Percentiles rank a stretch among this genome's conserved stretches.
These are phyloP conservation scores for Ceriops decandra DNA, from an alignment of 345 rosid genomes.

Conservation along the genomic window DNA sequence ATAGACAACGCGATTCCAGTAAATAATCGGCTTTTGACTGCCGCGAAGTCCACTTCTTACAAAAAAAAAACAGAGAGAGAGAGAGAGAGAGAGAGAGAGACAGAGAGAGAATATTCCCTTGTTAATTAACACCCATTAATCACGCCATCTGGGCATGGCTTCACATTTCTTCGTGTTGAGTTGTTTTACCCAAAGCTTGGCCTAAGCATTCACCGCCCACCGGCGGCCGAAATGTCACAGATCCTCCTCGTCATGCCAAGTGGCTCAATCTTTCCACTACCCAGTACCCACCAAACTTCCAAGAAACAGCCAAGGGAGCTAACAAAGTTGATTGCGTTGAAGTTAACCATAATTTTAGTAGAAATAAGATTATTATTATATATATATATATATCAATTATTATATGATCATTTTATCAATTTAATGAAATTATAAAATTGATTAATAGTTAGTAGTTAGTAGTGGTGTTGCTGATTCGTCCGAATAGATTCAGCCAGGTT, in stretches of 20 bases:
- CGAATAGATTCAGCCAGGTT: too few species aligned
- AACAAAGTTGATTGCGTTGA: too few species aligned
- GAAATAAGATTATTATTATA: too few species aligned
- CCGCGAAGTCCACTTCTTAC: slow-evolving; percentile 13
- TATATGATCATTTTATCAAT: too few species aligned
- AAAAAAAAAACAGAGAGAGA: too few species aligned
- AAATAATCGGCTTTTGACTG: slow-evolving; percentile 3
- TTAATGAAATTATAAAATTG: too few species aligned
- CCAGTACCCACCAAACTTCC: too few species aligned
- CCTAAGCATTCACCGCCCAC: slow-evolving; percentile 27
- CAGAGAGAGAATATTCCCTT: background rate
- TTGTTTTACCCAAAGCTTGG: slow-evolving; percentile 16
- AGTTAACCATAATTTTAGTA: too few species aligned
- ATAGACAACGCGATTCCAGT: background rate
- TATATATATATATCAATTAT: too few species aligned
- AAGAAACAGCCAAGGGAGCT: too few species aligned
- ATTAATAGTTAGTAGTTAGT: too few species aligned
- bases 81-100: background rate
- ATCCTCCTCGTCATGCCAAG: slow-evolving; percentile 30
- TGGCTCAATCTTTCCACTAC: background rate
- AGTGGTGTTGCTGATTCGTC: too few species aligned
- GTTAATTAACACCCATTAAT: slow-evolving; percentile 14
- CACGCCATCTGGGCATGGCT: slow-evolving; percentile 36
- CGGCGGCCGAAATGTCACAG: slow-evolving; percentile 28
- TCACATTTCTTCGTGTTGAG: slow-evolving; percentile 40